Evolutionary conservation across 1,284 basidiomycete genomes (phyloP), one percentile per base, ranked within the genome.

Genomic region (Sparassis latifolia): DNA sequence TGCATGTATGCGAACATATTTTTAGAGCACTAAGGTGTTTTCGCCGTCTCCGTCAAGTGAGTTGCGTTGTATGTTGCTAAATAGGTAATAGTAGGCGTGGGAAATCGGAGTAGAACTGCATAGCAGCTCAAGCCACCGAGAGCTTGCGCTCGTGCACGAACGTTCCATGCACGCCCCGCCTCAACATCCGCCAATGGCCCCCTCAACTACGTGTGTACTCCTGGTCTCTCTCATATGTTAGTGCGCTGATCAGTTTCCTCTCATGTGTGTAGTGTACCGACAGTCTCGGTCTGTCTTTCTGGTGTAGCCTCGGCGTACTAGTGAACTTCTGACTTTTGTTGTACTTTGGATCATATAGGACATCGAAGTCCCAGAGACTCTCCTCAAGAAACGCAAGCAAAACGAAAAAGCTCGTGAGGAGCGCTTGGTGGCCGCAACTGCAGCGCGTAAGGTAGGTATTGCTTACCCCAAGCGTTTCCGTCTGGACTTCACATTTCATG

Each of bases 371-470:
- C 94, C 94, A 71, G 94, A 97, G 85, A 97, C 94, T 68, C 85
- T 97, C 78, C 91, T 97, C 78, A 97, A 97, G 83, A 99, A 98
- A 84, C 85, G 97, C 76, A 96, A 97, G 80, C 87, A 94, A 75
- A 97, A 89, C 69, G 93, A 95, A 79, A 97, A 97, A 83, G 89
- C 89, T 59, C 84, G 94, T 65, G 94, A 97, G 80, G 95, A 97
- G 72, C 93, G 92, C 69, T 79, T 95, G 65, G 84, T 81, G 60
- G 89, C 91, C 59, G 90, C 91, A 37, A 71, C 79, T 48, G 90
- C 90, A 67, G 89, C 91, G 64, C 89, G 90, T 70, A 98, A 97
- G 90, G 96, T 98, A 70, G 69, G 86, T 48, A 5, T 28, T 65
- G 12, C 42, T 39, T 54, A 40, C 40, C 35, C 33, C 33, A 9